Base-by-base conservation (phyloP, 83 land plant species). In the Diphasiastrum complanatum region DNA sequence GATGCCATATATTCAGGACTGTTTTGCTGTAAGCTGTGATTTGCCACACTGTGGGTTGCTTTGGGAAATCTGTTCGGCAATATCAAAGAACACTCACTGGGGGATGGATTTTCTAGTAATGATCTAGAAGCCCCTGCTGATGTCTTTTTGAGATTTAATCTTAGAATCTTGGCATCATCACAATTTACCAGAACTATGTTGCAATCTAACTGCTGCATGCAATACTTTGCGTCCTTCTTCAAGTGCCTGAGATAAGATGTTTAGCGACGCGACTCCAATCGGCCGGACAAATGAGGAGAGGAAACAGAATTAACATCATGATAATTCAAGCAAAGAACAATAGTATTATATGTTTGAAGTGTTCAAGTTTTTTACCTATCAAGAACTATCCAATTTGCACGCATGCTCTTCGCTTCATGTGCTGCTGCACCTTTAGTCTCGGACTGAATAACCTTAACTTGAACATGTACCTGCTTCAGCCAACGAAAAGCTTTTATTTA, bases 331-430 rank as follows among this genome's bases (percentile, higher is more conserved):
- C n/a, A n/a, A n/a, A n/a, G n/a, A n/a, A n/a, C n/a, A n/a, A n/a
- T n/a, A n/a, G n/a, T n/a, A n/a, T 4, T 47, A 47, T 20, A 47
- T 3, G 49, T 19, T 20, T 19, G 19, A 12, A 47, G 49, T 4
- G 5, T 12, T 4, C 11, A 4, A 3, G 24, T 4, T 4, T 4
- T 65, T 78, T 82, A 86, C 97, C 82, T 91, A 71, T 91, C 97
- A 45, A 91, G 60, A 10, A 91, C 84, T 57, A 91, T 89, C 97
- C 97, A 91, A 36, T 59, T 73, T 31, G 97, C 89, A 47, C 75
- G 71, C 35, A 71, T 62, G 60, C 38, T 72, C 56, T 72, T 79
- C 35, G 84, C 73, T 67, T 91, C 97, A 0, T 72, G 68, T 36
- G 82, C 87, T 47, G 79, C 78, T 3, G 73, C 77, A 4, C 91